Evolutionary conservation across 495 filamentous ascomycete species (phyloP).

Genomic region (Podospora didyma): DNA sequence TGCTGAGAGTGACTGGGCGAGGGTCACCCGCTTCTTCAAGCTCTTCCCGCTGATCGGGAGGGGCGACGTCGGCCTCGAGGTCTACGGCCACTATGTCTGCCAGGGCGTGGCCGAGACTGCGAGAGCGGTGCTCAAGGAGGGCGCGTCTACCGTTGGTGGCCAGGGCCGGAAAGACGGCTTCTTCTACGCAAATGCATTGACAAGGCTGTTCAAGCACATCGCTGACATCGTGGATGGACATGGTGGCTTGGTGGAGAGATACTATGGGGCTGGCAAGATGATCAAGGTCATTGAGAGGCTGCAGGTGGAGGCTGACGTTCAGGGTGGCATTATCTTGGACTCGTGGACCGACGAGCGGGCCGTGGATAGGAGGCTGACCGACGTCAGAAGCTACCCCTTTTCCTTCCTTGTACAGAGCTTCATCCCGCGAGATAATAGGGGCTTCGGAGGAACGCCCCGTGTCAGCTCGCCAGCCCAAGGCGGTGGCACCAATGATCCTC

Average conservation of each 20-base stretch:
- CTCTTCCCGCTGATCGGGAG: slow-evolving; percentile 92
- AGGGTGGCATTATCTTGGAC: slow-evolving; percentile 95
- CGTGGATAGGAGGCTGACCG: slow-evolving; percentile 80
- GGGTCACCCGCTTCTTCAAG: slow-evolving; percentile 96
- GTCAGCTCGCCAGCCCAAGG: slow-evolving; percentile 65
- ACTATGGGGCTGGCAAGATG: slow-evolving; percentile 92
- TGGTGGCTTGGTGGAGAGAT: slow-evolving; percentile 80
- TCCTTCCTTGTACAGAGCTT: slow-evolving; percentile 96
- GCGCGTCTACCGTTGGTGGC: slow-evolving; percentile 37
- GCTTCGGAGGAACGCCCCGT: slow-evolving; percentile 45
- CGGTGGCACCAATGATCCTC: slow-evolving; percentile 42
- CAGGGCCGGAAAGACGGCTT: slow-evolving; percentile 60
- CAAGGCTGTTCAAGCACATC: slow-evolving; percentile 93
- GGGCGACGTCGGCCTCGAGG: slow-evolving; percentile 83
- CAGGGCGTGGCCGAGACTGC: slow-evolving; percentile 84
- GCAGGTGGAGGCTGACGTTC: slow-evolving; percentile 91
- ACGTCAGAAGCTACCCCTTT: slow-evolving; percentile 95
- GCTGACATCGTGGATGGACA: slow-evolving; percentile 93
- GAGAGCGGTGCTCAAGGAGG: slow-evolving; percentile 69
- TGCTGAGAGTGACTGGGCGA: slow-evolving; percentile 74
- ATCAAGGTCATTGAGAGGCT: slow-evolving; percentile 90
- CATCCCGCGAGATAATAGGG: slow-evolving; percentile 58
- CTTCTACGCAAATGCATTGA: slow-evolving; percentile 89
- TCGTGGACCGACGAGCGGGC: slow-evolving; percentile 88
- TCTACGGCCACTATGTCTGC: slow-evolving; percentile 93